Evolutionary conservation across 768 basidiomycete species (phyloP).

Genomic region (Calocera viscosa): DNA sequence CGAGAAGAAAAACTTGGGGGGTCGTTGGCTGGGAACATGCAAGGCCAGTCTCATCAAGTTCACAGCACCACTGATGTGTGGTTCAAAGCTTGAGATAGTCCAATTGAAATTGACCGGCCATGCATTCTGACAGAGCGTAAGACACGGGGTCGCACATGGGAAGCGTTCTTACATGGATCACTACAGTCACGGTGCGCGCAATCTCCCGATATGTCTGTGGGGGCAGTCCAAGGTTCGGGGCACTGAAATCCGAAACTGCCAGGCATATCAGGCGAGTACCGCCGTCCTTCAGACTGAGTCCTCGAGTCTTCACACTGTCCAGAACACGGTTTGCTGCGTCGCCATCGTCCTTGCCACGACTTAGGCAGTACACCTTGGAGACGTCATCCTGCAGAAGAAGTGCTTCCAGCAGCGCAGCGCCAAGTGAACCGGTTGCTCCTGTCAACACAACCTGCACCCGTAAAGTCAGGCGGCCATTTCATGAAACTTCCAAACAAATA

Average conservation of each 20-base stretch:
- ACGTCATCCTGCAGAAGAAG: slow-evolving; percentile 31
- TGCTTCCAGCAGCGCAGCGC: slow-evolving; percentile 41
- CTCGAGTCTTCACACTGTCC: slow-evolving; percentile 33
- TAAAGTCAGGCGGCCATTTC: background rate
- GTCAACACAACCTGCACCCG: slow-evolving; percentile 32
- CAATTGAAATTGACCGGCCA: slow-evolving; percentile 49
- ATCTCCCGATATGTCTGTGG: slow-evolving; percentile 30
- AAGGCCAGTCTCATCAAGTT: slow-evolving; percentile 42
- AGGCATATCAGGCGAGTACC: slow-evolving; percentile 22
- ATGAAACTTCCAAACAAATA: no score
- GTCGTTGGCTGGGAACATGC: slow-evolving; percentile 21
- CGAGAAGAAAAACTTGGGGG: slow-evolving; percentile 39
- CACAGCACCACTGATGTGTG: slow-evolving; percentile 38
- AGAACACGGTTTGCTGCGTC: slow-evolving; percentile 34
- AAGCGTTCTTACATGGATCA: slow-evolving; percentile 33
- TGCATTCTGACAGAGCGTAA: slow-evolving; percentile 32
- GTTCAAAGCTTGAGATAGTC: slow-evolving; percentile 34
- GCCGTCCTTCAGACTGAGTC: slow-evolving; percentile 21
- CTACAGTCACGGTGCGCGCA: slow-evolving; percentile 29
- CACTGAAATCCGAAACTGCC: slow-evolving; percentile 25
- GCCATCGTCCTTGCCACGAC: slow-evolving; percentile 36
- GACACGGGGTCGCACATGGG: background rate
- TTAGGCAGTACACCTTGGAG: slow-evolving; percentile 37
- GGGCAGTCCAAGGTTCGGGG: slow-evolving; percentile 38
- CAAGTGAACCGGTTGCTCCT: slow-evolving; percentile 43